Evolutionary conservation across 306 rosid species (phyloP).

Genomic region (Glycine tomentella): DNA sequence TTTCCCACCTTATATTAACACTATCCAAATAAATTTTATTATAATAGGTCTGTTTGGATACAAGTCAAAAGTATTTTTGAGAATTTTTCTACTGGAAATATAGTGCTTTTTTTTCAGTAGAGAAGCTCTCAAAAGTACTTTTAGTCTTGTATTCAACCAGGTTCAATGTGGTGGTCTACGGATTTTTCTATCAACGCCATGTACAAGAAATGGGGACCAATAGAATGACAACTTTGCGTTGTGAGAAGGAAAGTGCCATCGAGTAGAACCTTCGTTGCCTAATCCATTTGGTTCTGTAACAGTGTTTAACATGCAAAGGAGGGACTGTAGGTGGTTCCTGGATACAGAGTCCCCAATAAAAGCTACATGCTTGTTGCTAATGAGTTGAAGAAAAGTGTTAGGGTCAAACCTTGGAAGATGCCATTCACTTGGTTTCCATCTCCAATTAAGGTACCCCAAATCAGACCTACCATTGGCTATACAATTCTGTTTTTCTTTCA

Average conservation of each 20-base stretch:
- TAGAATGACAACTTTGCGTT: slow-evolving; percentile 64
- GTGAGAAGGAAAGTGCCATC: slow-evolving; percentile 64
- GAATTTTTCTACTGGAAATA: too few species aligned
- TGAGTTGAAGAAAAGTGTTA: slow-evolving; percentile 57
- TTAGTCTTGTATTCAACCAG: too few species aligned
- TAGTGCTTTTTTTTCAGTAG: too few species aligned
- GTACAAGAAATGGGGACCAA: slow-evolving; percentile 84
- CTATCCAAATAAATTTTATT: slow-evolving; percentile 63
- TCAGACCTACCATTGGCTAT: slow-evolving; percentile 69
- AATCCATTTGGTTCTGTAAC: slow-evolving; percentile 57
- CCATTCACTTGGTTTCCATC: slow-evolving; percentile 75
- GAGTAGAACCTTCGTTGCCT: slow-evolving; percentile 48
- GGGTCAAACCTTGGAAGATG: slow-evolving; percentile 78
- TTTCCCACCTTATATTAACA: slow-evolving; percentile 67
- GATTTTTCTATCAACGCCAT: slow-evolving; percentile 59
- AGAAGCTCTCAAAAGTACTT: too few species aligned
- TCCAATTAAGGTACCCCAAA: slow-evolving; percentile 63
- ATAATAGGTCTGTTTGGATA: too few species aligned
- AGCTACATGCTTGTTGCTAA: slow-evolving; percentile 64
- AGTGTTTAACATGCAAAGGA: slow-evolving; percentile 71
- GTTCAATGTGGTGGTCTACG: too few species aligned
- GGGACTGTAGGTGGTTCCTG: slow-evolving; percentile 85
- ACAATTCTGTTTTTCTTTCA: slow-evolving; percentile 69
- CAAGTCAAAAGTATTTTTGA: too few species aligned
- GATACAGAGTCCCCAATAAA: slow-evolving; percentile 85